These are phyloP conservation scores for Graphiopsis chlorocephala DNA, from an alignment of 2,329 filamentous ascomycete species.

Conservation along the genomic window DNA sequence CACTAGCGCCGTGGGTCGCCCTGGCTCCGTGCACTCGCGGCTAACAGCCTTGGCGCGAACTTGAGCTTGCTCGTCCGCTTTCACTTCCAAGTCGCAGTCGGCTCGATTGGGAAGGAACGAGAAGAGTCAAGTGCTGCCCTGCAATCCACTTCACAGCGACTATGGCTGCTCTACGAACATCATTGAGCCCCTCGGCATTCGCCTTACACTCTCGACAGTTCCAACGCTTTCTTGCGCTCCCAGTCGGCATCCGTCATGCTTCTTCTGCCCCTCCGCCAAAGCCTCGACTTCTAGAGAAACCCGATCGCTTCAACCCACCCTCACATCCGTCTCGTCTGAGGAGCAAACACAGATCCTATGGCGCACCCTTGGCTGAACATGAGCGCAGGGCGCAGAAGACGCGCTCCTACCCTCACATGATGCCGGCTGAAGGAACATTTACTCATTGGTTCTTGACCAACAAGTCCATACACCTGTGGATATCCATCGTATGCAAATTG, in stretches of 20 bases:
- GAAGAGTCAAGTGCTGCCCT: background rate
- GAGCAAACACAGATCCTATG: conserved; percentile 65
- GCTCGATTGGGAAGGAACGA: conserved; percentile 8
- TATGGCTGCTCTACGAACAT: conserved; percentile 21
- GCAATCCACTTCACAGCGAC: background rate
- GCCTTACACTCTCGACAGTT: conserved; percentile 29
- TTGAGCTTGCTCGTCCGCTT: background rate
- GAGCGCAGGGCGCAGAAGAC: conserved; percentile 65
- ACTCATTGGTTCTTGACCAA: conserved; percentile 82
- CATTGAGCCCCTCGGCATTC: conserved; percentile 24
- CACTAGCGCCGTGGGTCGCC: background rate
- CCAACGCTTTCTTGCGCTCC: conserved; percentile 20
- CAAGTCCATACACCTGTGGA: conserved; percentile 71
- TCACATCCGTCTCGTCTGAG: conserved; percentile 75
- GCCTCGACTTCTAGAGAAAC: conserved; percentile 75
- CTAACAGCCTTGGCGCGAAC: background rate
- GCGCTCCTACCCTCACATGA: conserved; percentile 82
- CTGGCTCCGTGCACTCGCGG: background rate
- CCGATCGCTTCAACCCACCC: conserved; percentile 84
- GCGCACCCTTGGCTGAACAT: conserved; percentile 64
- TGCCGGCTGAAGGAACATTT: conserved; percentile 78
- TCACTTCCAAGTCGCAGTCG: conserved; percentile 1
- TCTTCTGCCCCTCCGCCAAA: conserved; percentile 46
- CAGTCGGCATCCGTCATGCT: conserved; percentile 27
- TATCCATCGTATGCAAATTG: conserved; percentile 67